Evolutionary conservation across 257 asterid species (phyloP).

Genomic region (Rehmannia glutinosa): DNA sequence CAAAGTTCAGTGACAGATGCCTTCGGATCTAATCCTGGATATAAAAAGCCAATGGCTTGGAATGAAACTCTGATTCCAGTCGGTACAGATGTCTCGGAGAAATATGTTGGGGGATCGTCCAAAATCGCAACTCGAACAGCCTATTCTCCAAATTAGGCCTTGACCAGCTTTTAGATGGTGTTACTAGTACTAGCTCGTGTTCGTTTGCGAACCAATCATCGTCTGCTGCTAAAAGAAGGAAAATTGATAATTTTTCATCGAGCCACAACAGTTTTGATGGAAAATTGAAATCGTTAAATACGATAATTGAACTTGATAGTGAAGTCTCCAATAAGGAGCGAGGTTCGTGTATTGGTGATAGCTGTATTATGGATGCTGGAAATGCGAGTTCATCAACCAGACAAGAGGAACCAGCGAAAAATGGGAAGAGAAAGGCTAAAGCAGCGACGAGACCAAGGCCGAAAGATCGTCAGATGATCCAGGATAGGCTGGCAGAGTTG

Average conservation of each 20-base stretch:
- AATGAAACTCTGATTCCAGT: slow-evolving; percentile 24
- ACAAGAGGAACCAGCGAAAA: slow-evolving; percentile 31
- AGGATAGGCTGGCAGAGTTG: slow-evolving; percentile 73
- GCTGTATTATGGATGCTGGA: slow-evolving; percentile 23
- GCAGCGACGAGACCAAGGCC: slow-evolving; percentile 81
- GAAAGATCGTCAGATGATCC: slow-evolving; percentile 83
- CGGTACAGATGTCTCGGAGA: slow-evolving; percentile 21
- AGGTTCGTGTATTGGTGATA: slow-evolving; percentile 32
- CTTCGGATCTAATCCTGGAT: slow-evolving; percentile 19
- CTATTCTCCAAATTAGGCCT: slow-evolving; percentile 76
- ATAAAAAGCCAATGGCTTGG: slow-evolving; percentile 16
- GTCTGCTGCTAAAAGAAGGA: slow-evolving; percentile 59
- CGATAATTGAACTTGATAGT: slow-evolving; percentile 13
- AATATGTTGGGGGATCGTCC: slow-evolving; percentile 15
- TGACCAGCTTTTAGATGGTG: slow-evolving; percentile 45
- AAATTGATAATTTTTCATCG: slow-evolving; percentile 33
- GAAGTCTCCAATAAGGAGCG: slow-evolving; percentile 31
- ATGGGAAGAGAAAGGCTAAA: slow-evolving; percentile 64
- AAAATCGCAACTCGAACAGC: slow-evolving; percentile 38
- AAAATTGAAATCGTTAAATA: slow-evolving; percentile 5
- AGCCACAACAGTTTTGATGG: slow-evolving; percentile 24
- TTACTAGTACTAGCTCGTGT: slow-evolving; percentile 26
- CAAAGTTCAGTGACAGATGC: slow-evolving; percentile 60
- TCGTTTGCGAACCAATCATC: slow-evolving; percentile 41
- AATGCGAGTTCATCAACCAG: slow-evolving; percentile 25